Evolutionary conservation across 495 filamentous ascomycete species (phyloP).

Genomic region (Neohortaea acidophila): DNA sequence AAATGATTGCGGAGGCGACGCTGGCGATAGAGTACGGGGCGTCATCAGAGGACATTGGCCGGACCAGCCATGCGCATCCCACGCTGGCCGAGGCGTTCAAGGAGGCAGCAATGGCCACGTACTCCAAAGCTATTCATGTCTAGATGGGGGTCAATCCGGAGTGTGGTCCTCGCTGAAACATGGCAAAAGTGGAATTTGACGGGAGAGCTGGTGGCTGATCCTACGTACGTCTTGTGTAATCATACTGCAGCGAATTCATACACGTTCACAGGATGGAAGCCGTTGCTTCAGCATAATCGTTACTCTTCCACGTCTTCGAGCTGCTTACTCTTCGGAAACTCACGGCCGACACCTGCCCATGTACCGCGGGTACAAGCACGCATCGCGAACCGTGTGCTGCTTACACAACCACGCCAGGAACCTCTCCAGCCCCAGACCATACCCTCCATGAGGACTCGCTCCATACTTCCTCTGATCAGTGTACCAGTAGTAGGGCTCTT

Average conservation of each 20-base stretch:
- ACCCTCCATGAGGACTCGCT: conserved; percentile 85
- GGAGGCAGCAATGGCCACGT: conserved; percentile 97
- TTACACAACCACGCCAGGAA: conserved; percentile 95
- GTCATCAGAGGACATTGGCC: conserved; percentile 82
- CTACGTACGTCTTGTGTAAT: too few relatives aligned
- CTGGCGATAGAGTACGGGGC: conserved; percentile 94
- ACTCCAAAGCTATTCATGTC: conserved; percentile 92
- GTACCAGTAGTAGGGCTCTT: conserved; percentile 94
- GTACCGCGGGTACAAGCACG: conserved; percentile 83
- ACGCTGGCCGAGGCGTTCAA: conserved; percentile 96
- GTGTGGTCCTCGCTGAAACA: too few relatives aligned
- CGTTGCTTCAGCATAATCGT: too few relatives aligned
- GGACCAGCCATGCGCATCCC: conserved; percentile 93
- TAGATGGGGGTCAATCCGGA: too few relatives aligned
- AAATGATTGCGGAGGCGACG: conserved; percentile 98
- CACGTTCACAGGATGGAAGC: too few relatives aligned
- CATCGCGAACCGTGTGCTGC: conserved; percentile 79
- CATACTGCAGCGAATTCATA: too few relatives aligned
- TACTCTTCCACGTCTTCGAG: too few relatives aligned
- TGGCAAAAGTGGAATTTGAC: too few relatives aligned
- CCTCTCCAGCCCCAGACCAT: conserved; percentile 86
- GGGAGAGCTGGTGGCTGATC: too few relatives aligned
- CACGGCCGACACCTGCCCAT: conserved; percentile 87
- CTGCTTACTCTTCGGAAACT: too few relatives aligned
- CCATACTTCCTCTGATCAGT: conserved; percentile 98